Percentiles rank a stretch among this genome's conserved stretches.
Evolutionary conservation across 1,284 basidiomycete genomes (phyloP).

Genomic region (Apiotrichum gracile): DNA sequence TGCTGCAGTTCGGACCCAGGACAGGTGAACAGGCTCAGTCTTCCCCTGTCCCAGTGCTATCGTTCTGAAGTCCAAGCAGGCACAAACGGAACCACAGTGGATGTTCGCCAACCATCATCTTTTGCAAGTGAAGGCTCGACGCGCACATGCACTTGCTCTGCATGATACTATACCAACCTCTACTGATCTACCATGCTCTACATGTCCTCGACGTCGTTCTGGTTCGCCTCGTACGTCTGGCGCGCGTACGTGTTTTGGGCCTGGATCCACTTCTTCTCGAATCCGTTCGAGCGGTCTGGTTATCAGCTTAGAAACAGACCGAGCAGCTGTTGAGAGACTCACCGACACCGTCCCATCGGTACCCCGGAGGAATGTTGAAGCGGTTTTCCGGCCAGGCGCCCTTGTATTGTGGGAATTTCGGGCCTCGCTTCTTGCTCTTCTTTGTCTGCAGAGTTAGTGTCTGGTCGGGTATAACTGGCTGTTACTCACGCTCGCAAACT

Average conservation of each 20-base stretch:
- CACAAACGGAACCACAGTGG: no score
- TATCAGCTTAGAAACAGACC: background rate
- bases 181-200: conserved; percentile 37
- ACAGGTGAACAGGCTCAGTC: no score
- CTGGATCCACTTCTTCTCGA: conserved; percentile 88
- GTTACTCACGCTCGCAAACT: conserved; percentile 73
- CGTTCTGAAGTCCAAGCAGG: no score
- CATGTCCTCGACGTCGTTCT: conserved; percentile 88
- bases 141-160: no score
- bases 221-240: conserved; percentile 62
- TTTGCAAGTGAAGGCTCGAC: no score
- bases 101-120: no score
- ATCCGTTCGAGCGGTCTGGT: conserved; percentile 83
- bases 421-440: conserved; percentile 76
- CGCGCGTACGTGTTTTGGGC: conserved; percentile 67
- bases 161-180: no score
- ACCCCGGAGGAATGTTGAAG: conserved; percentile 89
- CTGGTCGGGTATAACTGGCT: background rate
- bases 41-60: no score
- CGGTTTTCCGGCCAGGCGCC: conserved; percentile 92
- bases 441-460: conserved; percentile 30
- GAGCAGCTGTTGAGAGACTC: conserved; percentile 37
- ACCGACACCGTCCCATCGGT: conserved; percentile 96
- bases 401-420: conserved; percentile 73
- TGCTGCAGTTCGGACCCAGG: no score